Conservation (phyloP, 805 yeast species). For the Monosporozyma solicola region DNA sequence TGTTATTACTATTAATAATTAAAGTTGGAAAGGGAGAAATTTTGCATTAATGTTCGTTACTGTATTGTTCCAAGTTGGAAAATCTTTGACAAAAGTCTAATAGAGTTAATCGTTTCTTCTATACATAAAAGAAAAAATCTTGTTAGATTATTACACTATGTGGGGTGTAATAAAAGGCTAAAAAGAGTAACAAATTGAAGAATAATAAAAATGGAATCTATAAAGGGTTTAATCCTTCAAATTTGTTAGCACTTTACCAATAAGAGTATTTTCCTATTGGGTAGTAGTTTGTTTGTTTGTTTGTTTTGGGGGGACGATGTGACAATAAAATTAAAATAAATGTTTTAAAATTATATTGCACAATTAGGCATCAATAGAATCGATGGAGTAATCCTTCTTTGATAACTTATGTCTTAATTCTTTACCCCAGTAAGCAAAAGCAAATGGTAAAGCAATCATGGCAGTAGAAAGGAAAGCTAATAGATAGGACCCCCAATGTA, state of each 20-base stretch:
- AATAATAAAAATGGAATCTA: neutral
- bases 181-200: neutral
- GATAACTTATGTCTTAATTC: conserved; percentile 54
- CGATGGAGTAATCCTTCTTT: conserved; percentile 51
- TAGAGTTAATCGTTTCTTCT: neutral
- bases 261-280: neutral
- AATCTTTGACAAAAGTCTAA: neutral
- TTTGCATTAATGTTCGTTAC: neutral
- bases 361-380: conserved; percentile 17
- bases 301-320: too few relatives aligned
- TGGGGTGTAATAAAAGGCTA: neutral
- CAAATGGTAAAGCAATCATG: conserved; percentile 65
- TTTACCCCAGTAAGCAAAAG: conserved; percentile 61
- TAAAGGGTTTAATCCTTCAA: neutral
- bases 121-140: neutral
- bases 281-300: neutral
- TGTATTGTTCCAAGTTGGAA: neutral
- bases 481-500: conserved; percentile 76
- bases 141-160: neutral
- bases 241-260: neutral
- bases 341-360: neutral
- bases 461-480: conserved; percentile 70
- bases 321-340: neutral
- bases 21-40: neutral
- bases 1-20: neutral